Percentiles rank a stretch among this genome's conserved stretches.
phyloP scores from a whole-genome alignment of 495 filamentous ascomycete genomes.

The Trichoderma gamsii region DNA sequence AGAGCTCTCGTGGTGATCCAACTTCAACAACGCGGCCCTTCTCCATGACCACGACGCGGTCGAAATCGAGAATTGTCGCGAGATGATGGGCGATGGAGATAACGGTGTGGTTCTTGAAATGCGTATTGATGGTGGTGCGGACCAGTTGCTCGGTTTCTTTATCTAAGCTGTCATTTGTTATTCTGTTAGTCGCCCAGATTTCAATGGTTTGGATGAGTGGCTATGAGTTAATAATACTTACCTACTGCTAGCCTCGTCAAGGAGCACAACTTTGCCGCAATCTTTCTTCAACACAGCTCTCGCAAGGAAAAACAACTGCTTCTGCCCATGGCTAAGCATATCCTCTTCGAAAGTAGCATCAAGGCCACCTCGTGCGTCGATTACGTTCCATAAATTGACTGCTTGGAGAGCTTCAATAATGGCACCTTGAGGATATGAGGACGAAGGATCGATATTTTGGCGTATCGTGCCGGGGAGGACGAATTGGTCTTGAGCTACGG shows the following conservation, averaged over 20 bases:
- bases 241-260: slow-evolving; percentile 31
- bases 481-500: slow-evolving; percentile 17
- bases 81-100: slow-evolving; percentile 40
- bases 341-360: slow-evolving; percentile 31
- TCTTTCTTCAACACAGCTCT: slow-evolving; percentile 46
- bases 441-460: slow-evolving; percentile 13
- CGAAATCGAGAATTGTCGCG: slow-evolving; percentile 36
- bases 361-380: slow-evolving; percentile 40
- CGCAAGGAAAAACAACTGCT: slow-evolving; percentile 57
- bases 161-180: slow-evolving; percentile 23
- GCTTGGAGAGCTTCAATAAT: slow-evolving; percentile 36
- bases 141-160: slow-evolving; percentile 28
- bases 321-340: slow-evolving; percentile 52
- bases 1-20: slow-evolving; percentile 13
- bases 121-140: slow-evolving; percentile 26
- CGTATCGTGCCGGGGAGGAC: slow-evolving; percentile 10
- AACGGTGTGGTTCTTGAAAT: slow-evolving; percentile 36
- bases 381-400: slow-evolving; percentile 37
- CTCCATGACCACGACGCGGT: slow-evolving; percentile 21
- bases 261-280: slow-evolving; percentile 23
- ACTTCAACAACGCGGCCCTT: slow-evolving; percentile 17
- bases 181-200: neutral
- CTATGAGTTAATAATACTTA: neutral
- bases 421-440: slow-evolving; percentile 24
- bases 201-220: neutral